Percentiles rank a stretch among this genome's conserved stretches.
These are phyloP conservation scores for Eimeria tenella DNA, from an alignment of 169 alveolate species.

Conservation along the genomic window DNA sequence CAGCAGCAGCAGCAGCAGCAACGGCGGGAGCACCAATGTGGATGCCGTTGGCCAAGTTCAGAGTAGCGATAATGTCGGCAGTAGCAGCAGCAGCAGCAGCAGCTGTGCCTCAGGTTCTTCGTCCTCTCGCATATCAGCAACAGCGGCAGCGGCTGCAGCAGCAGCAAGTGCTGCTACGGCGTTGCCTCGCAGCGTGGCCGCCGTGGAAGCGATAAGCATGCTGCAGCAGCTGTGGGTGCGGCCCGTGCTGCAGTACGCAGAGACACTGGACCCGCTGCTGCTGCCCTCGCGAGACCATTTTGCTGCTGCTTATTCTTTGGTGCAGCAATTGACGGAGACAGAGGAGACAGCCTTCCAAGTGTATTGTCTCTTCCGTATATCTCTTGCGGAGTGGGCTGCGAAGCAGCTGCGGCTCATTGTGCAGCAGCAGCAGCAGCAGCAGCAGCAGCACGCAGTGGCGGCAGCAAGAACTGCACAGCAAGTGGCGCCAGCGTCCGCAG, in stretches of 20 bases:
- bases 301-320: conserved; percentile 49
- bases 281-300: conserved; percentile 51
- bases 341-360: conserved; percentile 69
- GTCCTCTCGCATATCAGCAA: not conserved
- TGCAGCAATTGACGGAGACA: conserved; percentile 52
- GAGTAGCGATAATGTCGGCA: not conserved
- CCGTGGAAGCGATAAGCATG: conserved; percentile 17
- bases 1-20: conserved; percentile 62
- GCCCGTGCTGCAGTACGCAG: conserved; percentile 60
- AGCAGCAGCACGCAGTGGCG: conserved; percentile 2
- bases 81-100: conserved; percentile 29
- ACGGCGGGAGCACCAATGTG: conserved; percentile 5
- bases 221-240: conserved; percentile 64
- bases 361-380: conserved; percentile 60
- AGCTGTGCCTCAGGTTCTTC: not conserved
- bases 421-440: conserved; percentile 63
- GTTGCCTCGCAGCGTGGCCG: conserved; percentile 47
- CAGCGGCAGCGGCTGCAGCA: conserved; percentile 64
- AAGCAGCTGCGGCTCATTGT: conserved; percentile 32
- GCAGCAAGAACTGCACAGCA: not conserved
- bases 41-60: not conserved
- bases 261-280: conserved; percentile 40
- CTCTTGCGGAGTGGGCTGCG: conserved; percentile 62
- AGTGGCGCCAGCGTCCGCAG: not conserved
- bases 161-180: conserved; percentile 64